Evolutionary conservation across 1,284 basidiomycete species (phyloP).

Genomic region (Sparassis latifolia): DNA sequence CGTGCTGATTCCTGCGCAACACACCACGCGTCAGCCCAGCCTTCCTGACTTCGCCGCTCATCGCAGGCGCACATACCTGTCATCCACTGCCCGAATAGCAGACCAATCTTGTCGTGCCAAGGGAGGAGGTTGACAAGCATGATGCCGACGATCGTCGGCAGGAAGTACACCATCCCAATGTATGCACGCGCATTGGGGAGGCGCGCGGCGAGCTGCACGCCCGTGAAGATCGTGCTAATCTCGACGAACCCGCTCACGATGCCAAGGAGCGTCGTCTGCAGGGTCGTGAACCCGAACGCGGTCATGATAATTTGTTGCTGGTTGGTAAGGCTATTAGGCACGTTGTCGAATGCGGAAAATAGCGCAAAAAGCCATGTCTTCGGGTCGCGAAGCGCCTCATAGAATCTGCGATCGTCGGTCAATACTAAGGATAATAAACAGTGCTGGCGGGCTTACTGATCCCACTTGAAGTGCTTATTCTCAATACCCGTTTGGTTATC

Average conservation of each 20-base stretch:
- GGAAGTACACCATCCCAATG: conserved; percentile 50
- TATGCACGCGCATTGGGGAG: conserved; percentile 54
- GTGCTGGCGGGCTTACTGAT: conserved; percentile 30
- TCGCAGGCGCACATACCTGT: conserved; percentile 41
- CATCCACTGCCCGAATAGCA: conserved; percentile 55
- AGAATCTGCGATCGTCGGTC: conserved; percentile 36
- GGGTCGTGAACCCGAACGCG: conserved; percentile 58
- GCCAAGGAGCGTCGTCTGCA: conserved; percentile 65
- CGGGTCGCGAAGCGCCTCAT: conserved; percentile 60
- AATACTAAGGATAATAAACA: not conserved
- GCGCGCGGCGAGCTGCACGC: conserved; percentile 51
- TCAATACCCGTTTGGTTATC: conserved; percentile 33
- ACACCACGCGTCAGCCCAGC: not conserved
- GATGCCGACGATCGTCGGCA: conserved; percentile 57
- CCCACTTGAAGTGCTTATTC: conserved; percentile 33
- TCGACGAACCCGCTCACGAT: conserved; percentile 65
- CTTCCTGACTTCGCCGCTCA: not conserved
- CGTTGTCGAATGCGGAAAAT: conserved; percentile 54
- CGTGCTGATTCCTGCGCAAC: conserved; percentile 48
- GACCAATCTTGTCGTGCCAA: conserved; percentile 53
- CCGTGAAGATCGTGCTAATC: conserved; percentile 59
- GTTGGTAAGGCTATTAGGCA: conserved; percentile 69
- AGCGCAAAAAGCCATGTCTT: conserved; percentile 70
- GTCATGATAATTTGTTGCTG: conserved; percentile 63
- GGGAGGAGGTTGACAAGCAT: conserved; percentile 62